Evolutionary conservation across 164 flowering plant species (phyloP).

Genomic region (Piper longum): DNA sequence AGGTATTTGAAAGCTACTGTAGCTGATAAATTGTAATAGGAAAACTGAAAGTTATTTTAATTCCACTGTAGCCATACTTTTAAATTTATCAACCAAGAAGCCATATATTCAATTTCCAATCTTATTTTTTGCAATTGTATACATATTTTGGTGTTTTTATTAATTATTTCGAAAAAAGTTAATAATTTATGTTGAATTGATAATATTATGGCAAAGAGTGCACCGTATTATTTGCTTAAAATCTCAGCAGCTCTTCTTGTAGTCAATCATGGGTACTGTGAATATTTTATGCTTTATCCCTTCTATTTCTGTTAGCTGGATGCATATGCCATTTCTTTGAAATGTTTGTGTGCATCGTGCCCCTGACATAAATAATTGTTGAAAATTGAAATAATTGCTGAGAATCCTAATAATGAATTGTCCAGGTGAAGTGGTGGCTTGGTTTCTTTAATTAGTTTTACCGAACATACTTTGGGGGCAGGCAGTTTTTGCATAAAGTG

Average conservation of each 20-base stretch:
- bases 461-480: too few relatives aligned
- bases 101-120: too few relatives aligned
- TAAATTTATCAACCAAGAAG: too few relatives aligned
- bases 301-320: not conserved
- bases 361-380: too few relatives aligned
- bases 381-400: too few relatives aligned
- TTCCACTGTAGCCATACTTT: not conserved
- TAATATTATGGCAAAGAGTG: too few relatives aligned
- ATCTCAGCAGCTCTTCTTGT: not conserved
- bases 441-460: too few relatives aligned
- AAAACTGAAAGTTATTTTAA: not conserved
- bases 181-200: not conserved
- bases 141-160: not conserved
- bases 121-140: not conserved
- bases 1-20: not conserved
- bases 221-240: not conserved
- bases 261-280: not conserved
- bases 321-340: not conserved
- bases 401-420: too few relatives aligned
- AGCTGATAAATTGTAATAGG: not conserved
- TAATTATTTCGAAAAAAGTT: too few relatives aligned
- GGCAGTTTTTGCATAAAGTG: too few relatives aligned
- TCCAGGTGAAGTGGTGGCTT: too few relatives aligned
- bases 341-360: too few relatives aligned
- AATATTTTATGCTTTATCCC: not conserved